Evolutionary conservation across 2,329 filamentous ascomycete genomes (phyloP), one percentile per base, ranked within the genome.

Genomic region (Nothophoma quercina): DNA sequence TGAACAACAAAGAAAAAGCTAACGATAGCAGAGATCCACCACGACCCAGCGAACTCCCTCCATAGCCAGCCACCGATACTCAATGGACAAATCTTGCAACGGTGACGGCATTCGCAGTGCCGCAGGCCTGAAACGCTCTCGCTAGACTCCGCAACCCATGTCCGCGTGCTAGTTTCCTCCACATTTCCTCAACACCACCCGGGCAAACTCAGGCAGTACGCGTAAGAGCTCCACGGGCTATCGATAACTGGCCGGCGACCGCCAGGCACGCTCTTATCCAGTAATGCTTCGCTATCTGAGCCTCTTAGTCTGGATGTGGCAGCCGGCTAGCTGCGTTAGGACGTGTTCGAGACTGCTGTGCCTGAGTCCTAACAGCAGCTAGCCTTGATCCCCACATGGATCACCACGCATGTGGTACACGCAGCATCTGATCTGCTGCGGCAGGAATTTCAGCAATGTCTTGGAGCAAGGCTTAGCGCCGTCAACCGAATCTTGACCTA

Each of bases 151-250:
- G 52, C 57, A 50, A 59, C 58, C 53, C 61, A 51, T 62, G 46
- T 53, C 35, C 52, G 54, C 56, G 38, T 39, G 33, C 50, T 51
- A 59, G 54, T 44, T 36, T 30, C 61, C 68, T 60, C 69, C 68
- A 71, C 67, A 63, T 47, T 62, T 67, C 59, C 51, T 65, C 60
- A 60, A 61, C 65, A 58, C 51, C 60, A 55, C 52, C 50, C 32
- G 50, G 25, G 47, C 42, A 51, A 44, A 30, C 60, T 65, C 60
- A 62, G 48, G 64, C 62, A 63, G 59, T 67, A 68, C 68, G 68
- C 68, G 70, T 72, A 66, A 68, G 61, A 69, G 63, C 52, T 56
- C 55, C 58, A 58, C 50, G 44, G 50, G 46, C 52, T 54, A 55
- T 64, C 55, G 59, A 60, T 55, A 59, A 50, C 35, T 58, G 55